A percentile compares a stretch with the other conserved stretches of the same genome.
phyloP scores from a whole-genome alignment of 2,329 filamentous ascomycete genomes.

The Botryotinia globosa region DNA sequence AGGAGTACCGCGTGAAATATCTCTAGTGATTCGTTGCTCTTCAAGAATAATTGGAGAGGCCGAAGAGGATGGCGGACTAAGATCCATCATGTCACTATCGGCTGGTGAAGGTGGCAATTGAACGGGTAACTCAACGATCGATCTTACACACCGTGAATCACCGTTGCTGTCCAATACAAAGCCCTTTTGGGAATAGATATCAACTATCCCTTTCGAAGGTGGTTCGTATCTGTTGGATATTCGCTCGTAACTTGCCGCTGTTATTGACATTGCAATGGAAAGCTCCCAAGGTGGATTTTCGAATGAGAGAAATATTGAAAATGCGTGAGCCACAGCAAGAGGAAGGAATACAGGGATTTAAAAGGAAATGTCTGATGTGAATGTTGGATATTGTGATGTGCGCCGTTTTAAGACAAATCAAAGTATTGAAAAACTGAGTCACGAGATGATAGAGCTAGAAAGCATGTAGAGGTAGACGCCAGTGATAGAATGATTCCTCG shows the following conservation, averaged over 20 bases:
- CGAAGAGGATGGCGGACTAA: conserved; percentile 23
- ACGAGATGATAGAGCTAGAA: not conserved
- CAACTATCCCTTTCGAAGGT: not conserved
- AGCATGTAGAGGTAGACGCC: no score
- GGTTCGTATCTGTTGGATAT: conserved; percentile 7
- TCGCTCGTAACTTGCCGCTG: conserved; percentile 4
- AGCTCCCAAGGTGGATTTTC: not conserved
- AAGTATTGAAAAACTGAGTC: not conserved
- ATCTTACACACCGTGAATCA: conserved; percentile 17
- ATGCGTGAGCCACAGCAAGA: not conserved
- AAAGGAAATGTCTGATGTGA: not conserved
- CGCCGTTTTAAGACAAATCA: not conserved
- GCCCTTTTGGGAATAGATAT: conserved; percentile 1
- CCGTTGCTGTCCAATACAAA: not conserved
- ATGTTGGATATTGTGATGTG: not conserved
- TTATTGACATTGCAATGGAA: conserved; percentile 5
- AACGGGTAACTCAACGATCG: conserved; percentile 18
- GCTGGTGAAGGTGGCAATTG: conserved; percentile 34
- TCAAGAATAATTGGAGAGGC: conserved; percentile 23
- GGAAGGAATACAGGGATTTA: not conserved
- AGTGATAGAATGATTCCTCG: not conserved
- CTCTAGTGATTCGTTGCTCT: conserved; percentile 31
- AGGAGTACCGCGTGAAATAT: conserved; percentile 34
- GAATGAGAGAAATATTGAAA: not conserved
- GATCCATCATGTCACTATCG: conserved; percentile 31